phyloP scores from a whole-genome alignment of 495 filamentous ascomycete genomes.

The Astrocystis sublimbata region DNA sequence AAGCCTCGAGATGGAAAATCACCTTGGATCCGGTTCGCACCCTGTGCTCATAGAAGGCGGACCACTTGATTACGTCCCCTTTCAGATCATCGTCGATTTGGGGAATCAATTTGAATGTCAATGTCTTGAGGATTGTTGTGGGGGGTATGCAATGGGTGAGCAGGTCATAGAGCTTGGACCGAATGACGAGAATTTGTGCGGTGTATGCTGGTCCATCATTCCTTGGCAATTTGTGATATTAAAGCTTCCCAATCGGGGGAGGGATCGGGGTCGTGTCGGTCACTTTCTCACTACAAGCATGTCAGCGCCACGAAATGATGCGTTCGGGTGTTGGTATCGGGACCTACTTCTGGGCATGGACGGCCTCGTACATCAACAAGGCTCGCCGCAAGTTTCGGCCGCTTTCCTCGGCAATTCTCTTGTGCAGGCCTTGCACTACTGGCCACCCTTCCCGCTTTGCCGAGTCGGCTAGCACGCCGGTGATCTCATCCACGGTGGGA shows the following conservation, averaged over 20 bases:
- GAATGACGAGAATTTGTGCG: conserved; percentile 82
- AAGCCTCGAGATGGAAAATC: conserved; percentile 97
- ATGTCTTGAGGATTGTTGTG: conserved; percentile 86
- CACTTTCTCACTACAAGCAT: conserved; percentile 73
- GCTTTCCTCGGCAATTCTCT: conserved; percentile 86
- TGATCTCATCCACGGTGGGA: conserved; percentile 82
- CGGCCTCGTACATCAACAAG: conserved; percentile 92
- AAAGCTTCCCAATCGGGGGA: conserved; percentile 96
- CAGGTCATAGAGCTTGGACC: conserved; percentile 91
- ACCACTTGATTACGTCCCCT: conserved; percentile 90
- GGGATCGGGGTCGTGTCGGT: conserved; percentile 85
- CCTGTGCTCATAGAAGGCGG: conserved; percentile 94
- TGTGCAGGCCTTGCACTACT: conserved; percentile 67
- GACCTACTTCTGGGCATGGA: conserved; percentile 89
- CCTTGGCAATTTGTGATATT: conserved; percentile 80
- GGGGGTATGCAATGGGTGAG: conserved; percentile 95
- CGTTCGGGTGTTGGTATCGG: not conserved
- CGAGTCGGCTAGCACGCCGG: conserved; percentile 68
- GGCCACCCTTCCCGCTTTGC: conserved; percentile 77
- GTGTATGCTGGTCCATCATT: conserved; percentile 92
- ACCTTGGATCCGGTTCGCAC: conserved; percentile 89
- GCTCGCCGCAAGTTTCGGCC: conserved; percentile 87
- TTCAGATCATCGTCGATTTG: conserved; percentile 87
- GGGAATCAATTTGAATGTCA: conserved; percentile 88
- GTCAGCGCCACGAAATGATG: conserved; percentile 13